Evolutionary conservation across 768 basidiomycete species (phyloP), one percentile per base, ranked within the genome.

Genomic region (Obba rivulosa): DNA sequence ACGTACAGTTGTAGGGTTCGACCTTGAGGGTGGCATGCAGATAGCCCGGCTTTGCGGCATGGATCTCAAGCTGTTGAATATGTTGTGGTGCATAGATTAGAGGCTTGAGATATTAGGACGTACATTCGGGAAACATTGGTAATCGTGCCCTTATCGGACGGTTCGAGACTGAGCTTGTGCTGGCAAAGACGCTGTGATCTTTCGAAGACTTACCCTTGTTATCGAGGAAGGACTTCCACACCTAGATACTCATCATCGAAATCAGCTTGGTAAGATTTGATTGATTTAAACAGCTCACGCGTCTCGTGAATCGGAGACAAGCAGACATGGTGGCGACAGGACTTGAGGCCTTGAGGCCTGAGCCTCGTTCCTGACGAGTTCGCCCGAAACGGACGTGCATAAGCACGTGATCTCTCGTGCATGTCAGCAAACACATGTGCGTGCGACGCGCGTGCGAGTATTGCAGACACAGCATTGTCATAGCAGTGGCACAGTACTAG

Each of bases 191-290:
- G 34, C 40, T 48, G 16, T 44, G n/a, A 28, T 13, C 43, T 8
- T 3, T 18, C 3, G 17, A 17, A 31, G 49, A 24, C 41, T 17
- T 25, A 83, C 87, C 88, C 74, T 81, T 76, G 55, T 81, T 86
- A 39, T 83, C 79, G 2, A 90, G 53, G 60, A 92, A 91, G 4
- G 85, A 87, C 59, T 80, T 77, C 89, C 88, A 91, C 45, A 91
- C 88, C 87, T 87, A 60, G 35, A 18, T 34, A 18, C 16, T 41
- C 39, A 59, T 8, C 9, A 28, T 40, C 47, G 40, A 53, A n/a
- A 34, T 37, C 18, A 17, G 18, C 20, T 17, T 5, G 43, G 31
- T 38, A 4, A 3, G 41, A 20, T 11, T 7, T 8, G 7, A 8
- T 13, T 8, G 22, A 20, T 17, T 17, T 41, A 23, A 8, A 4